These are phyloP conservation scores for Clonostachys chloroleuca DNA, from an alignment of 2,329 filamentous ascomycete species.

Conservation along the genomic window DNA sequence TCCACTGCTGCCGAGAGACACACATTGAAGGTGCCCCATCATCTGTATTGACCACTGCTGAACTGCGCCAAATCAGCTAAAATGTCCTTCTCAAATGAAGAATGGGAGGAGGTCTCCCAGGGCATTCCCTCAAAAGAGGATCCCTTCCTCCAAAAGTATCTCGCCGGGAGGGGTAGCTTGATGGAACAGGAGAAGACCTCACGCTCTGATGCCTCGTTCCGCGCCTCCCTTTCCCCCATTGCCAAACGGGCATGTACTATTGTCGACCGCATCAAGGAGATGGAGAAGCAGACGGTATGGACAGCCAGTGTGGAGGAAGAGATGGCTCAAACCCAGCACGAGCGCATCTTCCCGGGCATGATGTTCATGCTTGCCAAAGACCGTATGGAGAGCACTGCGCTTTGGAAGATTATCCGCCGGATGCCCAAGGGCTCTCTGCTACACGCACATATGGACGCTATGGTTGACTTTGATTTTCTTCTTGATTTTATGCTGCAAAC, in stretches of 20 bases:
- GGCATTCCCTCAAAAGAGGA: slow-evolving; percentile 59
- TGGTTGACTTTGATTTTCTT: slow-evolving; percentile 82
- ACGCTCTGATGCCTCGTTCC: slow-evolving; percentile 70
- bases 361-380: slow-evolving; percentile 86
- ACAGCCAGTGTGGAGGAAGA: slow-evolving; percentile 67
- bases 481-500: slow-evolving; percentile 67
- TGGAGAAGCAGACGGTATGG: slow-evolving; percentile 76
- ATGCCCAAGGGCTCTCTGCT: slow-evolving; percentile 89
- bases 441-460: slow-evolving; percentile 87
- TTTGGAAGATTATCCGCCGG: slow-evolving; percentile 78
- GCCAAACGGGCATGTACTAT: slow-evolving; percentile 75
- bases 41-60: no score
- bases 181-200: slow-evolving; percentile 78
- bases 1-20: no score
- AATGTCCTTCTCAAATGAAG: slow-evolving; percentile 45
- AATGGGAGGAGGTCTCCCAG: slow-evolving; percentile 52
- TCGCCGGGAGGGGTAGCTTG: slow-evolving; percentile 69
- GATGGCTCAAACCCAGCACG: slow-evolving; percentile 55
- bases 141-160: slow-evolving; percentile 77
- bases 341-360: slow-evolving; percentile 79
- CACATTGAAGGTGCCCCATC: no score
- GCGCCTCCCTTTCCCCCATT: slow-evolving; percentile 71
- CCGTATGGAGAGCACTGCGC: slow-evolving; percentile 77
- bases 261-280: slow-evolving; percentile 71
- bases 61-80: neutral